Conservation (phyloP, 164 flowering plant species). For the Litsea cubeba region DNA sequence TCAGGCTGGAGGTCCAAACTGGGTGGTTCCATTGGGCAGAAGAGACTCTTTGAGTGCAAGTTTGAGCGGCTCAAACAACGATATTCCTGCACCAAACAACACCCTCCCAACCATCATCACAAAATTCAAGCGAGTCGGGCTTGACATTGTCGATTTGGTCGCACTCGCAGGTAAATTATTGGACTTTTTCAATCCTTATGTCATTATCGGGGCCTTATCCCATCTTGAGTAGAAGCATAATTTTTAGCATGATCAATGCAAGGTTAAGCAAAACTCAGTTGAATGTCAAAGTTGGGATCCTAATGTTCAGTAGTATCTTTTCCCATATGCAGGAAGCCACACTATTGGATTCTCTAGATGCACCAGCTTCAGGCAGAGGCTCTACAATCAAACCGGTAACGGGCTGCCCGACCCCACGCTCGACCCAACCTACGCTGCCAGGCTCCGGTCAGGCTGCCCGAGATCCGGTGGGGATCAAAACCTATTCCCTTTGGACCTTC, state of each 20-base stretch:
- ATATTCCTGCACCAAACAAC: conserved; percentile 96
- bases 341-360: conserved; percentile 89
- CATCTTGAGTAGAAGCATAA: too few species aligned
- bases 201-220: too few species aligned
- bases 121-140: conserved; percentile 71
- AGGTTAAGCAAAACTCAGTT: background rate
- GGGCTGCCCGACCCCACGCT: conserved; percentile 62
- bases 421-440: conserved; percentile 58
- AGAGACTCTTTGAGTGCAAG: conserved; percentile 83
- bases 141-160: conserved; percentile 74
- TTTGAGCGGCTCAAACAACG: conserved; percentile 81
- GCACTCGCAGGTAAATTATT: conserved; percentile 69
- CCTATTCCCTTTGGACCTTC: conserved; percentile 66
- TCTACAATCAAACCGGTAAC: conserved; percentile 84
- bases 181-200: background rate
- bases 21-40: conserved; percentile 94
- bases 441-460: conserved; percentile 64
- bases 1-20: conserved; percentile 83
- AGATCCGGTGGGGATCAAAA: conserved; percentile 89
- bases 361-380: conserved; percentile 89
- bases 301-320: background rate
- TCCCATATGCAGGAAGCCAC: conserved; percentile 70
- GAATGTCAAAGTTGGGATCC: background rate
- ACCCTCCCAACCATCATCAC: conserved; percentile 88
- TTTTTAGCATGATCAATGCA: too few species aligned